Conservation (phyloP, 768 basidiomycete species). For the Lentinula aciculospora region DNA sequence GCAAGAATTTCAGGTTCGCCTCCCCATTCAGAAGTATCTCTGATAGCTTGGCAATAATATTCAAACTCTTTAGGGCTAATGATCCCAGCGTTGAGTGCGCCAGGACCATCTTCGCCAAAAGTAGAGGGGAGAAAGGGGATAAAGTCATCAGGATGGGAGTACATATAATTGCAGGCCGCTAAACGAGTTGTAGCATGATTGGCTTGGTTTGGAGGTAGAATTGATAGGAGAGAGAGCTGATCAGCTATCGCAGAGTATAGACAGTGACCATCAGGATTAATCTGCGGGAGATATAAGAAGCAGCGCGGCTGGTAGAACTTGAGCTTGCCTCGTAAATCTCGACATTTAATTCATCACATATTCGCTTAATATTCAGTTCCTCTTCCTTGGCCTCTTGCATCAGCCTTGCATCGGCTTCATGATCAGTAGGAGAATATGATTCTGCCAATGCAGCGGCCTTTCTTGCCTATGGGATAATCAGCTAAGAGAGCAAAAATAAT, state of each 20-base stretch:
- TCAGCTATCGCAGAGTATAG: conserved; percentile 93
- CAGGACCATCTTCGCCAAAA: conserved; percentile 63
- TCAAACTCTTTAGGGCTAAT: conserved; percentile 66
- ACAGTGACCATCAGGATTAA: conserved; percentile 94
- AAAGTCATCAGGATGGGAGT: conserved; percentile 81
- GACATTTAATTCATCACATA: conserved; percentile 62
- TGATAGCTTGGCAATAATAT: conserved; percentile 72
- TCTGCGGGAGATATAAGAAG: conserved; percentile 36
- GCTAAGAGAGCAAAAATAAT: not conserved
- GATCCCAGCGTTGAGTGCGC: conserved; percentile 58
- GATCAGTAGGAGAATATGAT: conserved; percentile 44
- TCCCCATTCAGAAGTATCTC: conserved; percentile 89
- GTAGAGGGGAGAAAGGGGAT: conserved; percentile 84
- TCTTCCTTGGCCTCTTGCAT: conserved; percentile 66
- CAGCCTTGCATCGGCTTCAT: conserved; percentile 52
- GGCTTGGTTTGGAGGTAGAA: conserved; percentile 54
- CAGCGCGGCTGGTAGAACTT: not conserved
- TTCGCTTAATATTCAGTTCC: conserved; percentile 52
- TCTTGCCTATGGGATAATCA: conserved; percentile 44
- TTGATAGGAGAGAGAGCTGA: conserved; percentile 72
- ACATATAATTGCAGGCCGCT: conserved; percentile 78
- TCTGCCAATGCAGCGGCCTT: conserved; percentile 65
- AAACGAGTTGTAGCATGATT: conserved; percentile 56
- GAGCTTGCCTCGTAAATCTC: conserved; percentile 57
- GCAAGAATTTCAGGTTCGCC: conserved; percentile 97